These are phyloP conservation scores for Picea sitchensis DNA, from an alignment of 75 land plant species.

Conservation along the genomic window DNA sequence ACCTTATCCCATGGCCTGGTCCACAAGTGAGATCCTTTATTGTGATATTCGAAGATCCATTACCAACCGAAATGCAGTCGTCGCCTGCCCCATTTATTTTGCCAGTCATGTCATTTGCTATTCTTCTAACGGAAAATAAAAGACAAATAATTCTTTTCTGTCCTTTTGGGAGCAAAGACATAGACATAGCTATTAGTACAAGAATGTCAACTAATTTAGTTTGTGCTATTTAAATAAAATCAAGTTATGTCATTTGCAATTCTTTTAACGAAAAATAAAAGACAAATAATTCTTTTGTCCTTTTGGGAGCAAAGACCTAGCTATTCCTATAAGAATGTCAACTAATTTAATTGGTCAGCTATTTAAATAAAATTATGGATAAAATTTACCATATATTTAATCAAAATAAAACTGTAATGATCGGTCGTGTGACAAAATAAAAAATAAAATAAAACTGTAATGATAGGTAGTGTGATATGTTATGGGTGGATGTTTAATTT, in stretches of 20 bases:
- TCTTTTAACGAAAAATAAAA: not conserved
- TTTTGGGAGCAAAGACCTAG: not conserved
- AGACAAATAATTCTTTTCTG: not conserved
- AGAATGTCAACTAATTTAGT: too few species aligned
- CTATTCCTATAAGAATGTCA: too few species aligned
- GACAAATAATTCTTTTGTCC: not conserved
- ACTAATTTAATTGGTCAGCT: too few species aligned
- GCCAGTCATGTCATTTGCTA: not conserved
- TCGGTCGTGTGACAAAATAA: too few species aligned
- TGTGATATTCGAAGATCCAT: slow-evolving; percentile 21
- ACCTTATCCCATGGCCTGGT: slow-evolving; percentile 50
- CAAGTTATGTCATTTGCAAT: not conserved
- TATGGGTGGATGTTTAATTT: too few species aligned
- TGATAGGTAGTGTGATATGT: too few species aligned
- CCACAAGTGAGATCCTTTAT: slow-evolving; percentile 34
- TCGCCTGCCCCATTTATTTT: slow-evolving; percentile 23
- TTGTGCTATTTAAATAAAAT: too few species aligned
- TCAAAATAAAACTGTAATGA: too few species aligned
- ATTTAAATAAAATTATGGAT: too few species aligned
- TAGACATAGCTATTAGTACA: too few species aligned
- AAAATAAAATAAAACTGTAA: too few species aligned
- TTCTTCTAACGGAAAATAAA: not conserved
- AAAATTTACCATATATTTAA: too few species aligned
- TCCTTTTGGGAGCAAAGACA: not conserved
- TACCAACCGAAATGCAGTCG: slow-evolving; percentile 43